Percentiles rank a stretch among this genome's conserved stretches.
These are phyloP conservation scores for Malbranchea zuffiana DNA, from an alignment of 2,329 filamentous ascomycete genomes.

Conservation along the genomic window DNA sequence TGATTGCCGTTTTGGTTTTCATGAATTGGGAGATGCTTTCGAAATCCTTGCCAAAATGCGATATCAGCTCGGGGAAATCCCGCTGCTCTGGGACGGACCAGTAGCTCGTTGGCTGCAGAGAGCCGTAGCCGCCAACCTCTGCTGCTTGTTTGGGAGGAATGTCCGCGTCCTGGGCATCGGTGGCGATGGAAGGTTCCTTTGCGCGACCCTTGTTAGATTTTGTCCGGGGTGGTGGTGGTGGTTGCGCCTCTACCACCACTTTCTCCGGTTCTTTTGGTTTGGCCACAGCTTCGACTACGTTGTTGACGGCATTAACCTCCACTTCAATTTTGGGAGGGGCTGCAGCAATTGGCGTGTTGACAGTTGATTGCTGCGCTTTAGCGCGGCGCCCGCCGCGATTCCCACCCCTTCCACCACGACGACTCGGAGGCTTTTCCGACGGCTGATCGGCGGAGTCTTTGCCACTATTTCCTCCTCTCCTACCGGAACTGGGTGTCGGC, in stretches of 20 bases:
- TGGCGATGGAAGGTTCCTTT: constrained; percentile 19
- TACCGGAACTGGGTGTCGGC: constrained; percentile 27
- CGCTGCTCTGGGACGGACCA: constrained; percentile 43
- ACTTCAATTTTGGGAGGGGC: constrained; percentile 22
- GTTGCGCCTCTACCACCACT: constrained; percentile 1
- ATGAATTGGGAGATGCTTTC: constrained; percentile 40
- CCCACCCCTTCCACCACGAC: constrained; percentile 27
- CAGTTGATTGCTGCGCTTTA: constrained; percentile 22
- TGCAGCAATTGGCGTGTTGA: constrained; percentile 16
- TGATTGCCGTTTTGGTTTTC: constrained; percentile 43
- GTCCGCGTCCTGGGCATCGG: constrained; percentile 16
- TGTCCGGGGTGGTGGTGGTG: constrained; percentile 1
- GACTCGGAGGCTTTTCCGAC: constrained; percentile 25
- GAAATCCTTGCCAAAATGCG: constrained; percentile 40
- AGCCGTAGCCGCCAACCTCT: constrained; percentile 23
- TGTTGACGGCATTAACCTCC: constrained; percentile 16
- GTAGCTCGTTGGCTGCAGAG: constrained; percentile 39
- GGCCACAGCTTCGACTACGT: constrained; percentile 15
- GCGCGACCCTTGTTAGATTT: constrained; percentile 12
- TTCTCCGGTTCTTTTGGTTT: constrained; percentile 13
- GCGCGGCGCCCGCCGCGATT: constrained; percentile 27
- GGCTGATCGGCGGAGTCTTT: constrained; percentile 19
- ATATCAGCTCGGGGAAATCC: constrained; percentile 37
- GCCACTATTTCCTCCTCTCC: constrained; percentile 21
- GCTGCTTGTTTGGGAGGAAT: background rate